A percentile compares a stretch with the other conserved stretches of the same genome.
Conservation (phyloP, 441 rosid genomes). For the Daphne laureola region DNA sequence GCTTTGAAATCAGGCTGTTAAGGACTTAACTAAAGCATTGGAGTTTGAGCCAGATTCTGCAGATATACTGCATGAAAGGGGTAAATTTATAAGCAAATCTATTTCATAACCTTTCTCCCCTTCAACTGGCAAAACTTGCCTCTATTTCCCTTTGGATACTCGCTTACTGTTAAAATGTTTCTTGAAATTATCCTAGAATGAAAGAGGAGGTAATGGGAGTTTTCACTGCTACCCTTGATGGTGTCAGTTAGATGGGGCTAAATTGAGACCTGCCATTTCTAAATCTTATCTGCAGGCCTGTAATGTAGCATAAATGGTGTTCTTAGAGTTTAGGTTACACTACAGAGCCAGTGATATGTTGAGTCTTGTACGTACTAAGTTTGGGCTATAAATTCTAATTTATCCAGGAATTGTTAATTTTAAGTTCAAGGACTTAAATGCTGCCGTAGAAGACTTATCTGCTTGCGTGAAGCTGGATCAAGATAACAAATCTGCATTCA, state of each 20-base stretch:
- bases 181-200: too few species aligned
- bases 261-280: not conserved
- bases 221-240: too few species aligned
- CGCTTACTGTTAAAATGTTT: too few species aligned
- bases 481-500: conserved; percentile 88
- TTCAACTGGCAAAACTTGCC: conserved; percentile 1
- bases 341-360: too few species aligned
- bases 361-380: too few species aligned
- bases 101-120: conserved; percentile 5
- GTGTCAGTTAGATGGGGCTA: not conserved
- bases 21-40: conserved; percentile 86
- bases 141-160: too few species aligned
- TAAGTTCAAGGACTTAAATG: conserved; percentile 85
- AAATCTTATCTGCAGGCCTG: not conserved
- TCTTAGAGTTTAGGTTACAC: too few species aligned
- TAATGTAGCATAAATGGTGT: too few species aligned
- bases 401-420: conserved; percentile 86
- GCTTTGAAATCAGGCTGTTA: conserved; percentile 63
- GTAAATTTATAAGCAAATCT: conserved; percentile 32
- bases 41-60: conserved; percentile 84
- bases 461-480: conserved; percentile 75
- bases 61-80: conserved; percentile 94
- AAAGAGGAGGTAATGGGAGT: too few species aligned
- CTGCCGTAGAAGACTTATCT: conserved; percentile 84
- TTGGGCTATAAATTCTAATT: conserved; percentile 11